These are phyloP conservation scores for Komagataella pseudopastoris DNA, from an alignment of 805 yeast species.

Conservation along the genomic window DNA sequence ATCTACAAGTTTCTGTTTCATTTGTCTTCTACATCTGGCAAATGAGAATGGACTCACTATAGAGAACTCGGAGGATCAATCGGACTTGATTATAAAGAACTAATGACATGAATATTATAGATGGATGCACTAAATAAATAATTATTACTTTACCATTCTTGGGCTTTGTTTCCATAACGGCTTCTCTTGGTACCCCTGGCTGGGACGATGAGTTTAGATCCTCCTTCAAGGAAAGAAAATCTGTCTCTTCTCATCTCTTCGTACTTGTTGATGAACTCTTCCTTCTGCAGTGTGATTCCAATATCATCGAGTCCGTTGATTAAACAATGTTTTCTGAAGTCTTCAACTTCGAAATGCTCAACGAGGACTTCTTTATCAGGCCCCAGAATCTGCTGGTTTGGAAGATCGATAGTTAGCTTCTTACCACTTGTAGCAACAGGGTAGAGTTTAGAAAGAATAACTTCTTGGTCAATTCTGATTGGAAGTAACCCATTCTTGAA, in stretches of 20 bases:
- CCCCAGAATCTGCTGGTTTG: conserved; percentile 65
- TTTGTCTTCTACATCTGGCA: conserved; percentile 34
- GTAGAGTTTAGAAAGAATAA: conserved; percentile 55
- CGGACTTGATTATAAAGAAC: conserved; percentile 19
- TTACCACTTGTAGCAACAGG: conserved; percentile 72
- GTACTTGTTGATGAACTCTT: conserved; percentile 55
- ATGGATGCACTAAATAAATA: not conserved
- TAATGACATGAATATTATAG: not conserved
- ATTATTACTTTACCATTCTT: conserved; percentile 45
- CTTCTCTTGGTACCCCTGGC: conserved; percentile 56
- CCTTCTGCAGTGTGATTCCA: conserved; percentile 89
- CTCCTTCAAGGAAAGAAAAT: conserved; percentile 91
- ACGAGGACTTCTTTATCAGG: conserved; percentile 62
- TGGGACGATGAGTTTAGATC: conserved; percentile 54
- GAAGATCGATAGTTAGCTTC: conserved; percentile 68
- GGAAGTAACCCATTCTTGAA: conserved; percentile 93
- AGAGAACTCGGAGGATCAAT: conserved; percentile 18
- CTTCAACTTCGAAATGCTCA: conserved; percentile 77
- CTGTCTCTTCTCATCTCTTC: conserved; percentile 66
- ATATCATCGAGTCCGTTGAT: conserved; percentile 94
- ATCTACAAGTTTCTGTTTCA: conserved; percentile 36
- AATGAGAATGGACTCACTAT: conserved; percentile 32
- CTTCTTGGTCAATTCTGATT: conserved; percentile 74
- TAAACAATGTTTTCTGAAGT: conserved; percentile 88
- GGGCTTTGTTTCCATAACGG: conserved; percentile 50